These are phyloP conservation scores for Teratosphaeria zuluensis DNA, from an alignment of 2,329 filamentous ascomycete genomes.

Conservation along the genomic window DNA sequence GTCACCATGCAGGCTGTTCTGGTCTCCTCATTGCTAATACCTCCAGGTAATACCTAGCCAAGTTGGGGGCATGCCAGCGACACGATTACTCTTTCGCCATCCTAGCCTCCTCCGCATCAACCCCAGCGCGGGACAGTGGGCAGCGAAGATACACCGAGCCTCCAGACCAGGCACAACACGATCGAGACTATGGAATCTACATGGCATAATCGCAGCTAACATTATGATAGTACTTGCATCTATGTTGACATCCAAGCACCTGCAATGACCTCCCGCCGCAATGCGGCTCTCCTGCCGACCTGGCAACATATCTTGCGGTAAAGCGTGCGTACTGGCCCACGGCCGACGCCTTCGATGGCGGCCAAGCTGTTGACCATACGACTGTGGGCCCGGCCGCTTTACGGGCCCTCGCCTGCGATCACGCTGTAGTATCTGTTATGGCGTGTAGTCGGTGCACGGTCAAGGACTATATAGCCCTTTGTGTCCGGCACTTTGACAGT, in stretches of 20 bases:
- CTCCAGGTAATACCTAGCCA: too few relatives aligned
- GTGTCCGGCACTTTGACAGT: neutral
- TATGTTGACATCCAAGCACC: neutral
- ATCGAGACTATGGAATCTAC: neutral
- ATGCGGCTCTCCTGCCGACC: neutral
- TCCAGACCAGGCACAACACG: neutral
- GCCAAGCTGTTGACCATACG: neutral
- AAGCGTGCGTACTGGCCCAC: neutral
- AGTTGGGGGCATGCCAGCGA: too few relatives aligned
- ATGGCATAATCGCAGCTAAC: neutral
- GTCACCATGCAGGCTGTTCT: neutral
- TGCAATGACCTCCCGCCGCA: too few relatives aligned
- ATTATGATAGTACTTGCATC: neutral
- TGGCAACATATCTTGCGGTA: neutral
- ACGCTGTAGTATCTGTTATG: neutral
- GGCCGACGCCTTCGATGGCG: neutral
- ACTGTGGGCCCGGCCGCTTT: neutral
- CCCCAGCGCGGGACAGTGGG: neutral
- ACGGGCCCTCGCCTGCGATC: neutral
- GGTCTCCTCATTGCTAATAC: too few relatives aligned
- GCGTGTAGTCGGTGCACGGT: neutral
- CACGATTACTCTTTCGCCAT: too few relatives aligned
- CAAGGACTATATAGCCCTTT: neutral
- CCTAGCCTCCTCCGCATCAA: neutral
- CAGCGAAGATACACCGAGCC: neutral